A percentile compares a stretch with the other conserved stretches of the same genome.
phyloP scores from a whole-genome alignment of 768 basidiomycete genomes.

The Strobilomyces dryophilus region DNA sequence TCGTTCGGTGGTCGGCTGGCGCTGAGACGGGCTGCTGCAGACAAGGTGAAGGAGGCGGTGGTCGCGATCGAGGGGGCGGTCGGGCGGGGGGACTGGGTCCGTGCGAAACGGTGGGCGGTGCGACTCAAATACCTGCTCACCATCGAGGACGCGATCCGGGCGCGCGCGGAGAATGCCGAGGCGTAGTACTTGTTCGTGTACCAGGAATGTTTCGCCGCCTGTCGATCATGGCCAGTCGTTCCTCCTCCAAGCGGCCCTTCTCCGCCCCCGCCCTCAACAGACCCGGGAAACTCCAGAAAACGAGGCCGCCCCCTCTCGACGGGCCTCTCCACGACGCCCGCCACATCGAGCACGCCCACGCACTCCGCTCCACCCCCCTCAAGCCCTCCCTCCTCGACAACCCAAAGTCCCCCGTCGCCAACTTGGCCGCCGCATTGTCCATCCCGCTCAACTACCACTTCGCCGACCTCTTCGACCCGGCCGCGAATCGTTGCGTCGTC shows the following conservation, averaged over 20 bases:
- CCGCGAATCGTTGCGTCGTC: constrained; percentile 11
- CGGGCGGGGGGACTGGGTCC: constrained; percentile 47
- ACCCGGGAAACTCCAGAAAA: constrained; percentile 17
- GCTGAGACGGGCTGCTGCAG: constrained; percentile 34
- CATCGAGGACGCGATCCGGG: constrained; percentile 39
- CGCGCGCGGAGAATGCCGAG: constrained; percentile 23
- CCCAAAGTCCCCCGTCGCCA: constrained; percentile 51
- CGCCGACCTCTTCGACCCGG: constrained; percentile 11
- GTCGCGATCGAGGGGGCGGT: constrained; percentile 47
- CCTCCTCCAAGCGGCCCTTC: constrained; percentile 15
- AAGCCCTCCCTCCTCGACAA: constrained; percentile 36
- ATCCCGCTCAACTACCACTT: constrained; percentile 17
- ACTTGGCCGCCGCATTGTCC: constrained; percentile 28
- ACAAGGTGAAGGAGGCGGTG: constrained; percentile 45
- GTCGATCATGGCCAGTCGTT: not conserved
- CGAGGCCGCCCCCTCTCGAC: not conserved
- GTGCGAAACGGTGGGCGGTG: constrained; percentile 56
- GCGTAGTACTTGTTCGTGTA: not conserved
- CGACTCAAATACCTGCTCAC: constrained; percentile 71
- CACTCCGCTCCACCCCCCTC: constrained; percentile 12
- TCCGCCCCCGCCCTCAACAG: not conserved
- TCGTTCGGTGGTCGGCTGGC: not conserved
- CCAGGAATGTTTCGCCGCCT: not conserved
- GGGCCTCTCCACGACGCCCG: constrained; percentile 36
- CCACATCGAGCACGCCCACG: constrained; percentile 29